phyloP scores from a whole-genome alignment of 768 basidiomycete species.

The Hemileccinum rubropunctum region DNA sequence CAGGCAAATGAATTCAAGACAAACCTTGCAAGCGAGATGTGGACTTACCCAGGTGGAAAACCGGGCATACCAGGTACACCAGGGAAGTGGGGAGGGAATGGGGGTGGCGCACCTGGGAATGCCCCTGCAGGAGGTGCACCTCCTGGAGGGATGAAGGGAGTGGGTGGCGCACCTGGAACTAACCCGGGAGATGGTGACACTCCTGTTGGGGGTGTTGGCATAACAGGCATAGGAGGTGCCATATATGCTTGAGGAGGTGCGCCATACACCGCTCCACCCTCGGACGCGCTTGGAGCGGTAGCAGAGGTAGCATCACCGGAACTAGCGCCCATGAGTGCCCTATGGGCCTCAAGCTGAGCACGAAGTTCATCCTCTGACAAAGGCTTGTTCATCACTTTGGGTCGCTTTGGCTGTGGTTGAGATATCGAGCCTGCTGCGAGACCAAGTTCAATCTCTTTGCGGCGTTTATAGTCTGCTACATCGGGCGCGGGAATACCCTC shows the following conservation, averaged over 20 bases:
- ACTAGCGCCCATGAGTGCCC: conserved; percentile 79
- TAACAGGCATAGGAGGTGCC: conserved; percentile 36
- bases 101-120: conserved; percentile 37
- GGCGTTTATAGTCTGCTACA: conserved; percentile 92
- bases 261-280: conserved; percentile 59
- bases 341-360: conserved; percentile 85
- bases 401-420: conserved; percentile 76
- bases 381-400: conserved; percentile 73
- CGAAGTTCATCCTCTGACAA: conserved; percentile 82
- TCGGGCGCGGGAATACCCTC: conserved; percentile 95
- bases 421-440: conserved; percentile 78
- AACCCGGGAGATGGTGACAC: conserved; percentile 39
- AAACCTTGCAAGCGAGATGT: conserved; percentile 10
- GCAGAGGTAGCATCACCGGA: conserved; percentile 33
- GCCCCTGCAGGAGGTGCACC: conserved; percentile 36
- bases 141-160: conserved; percentile 38
- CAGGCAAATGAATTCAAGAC: conserved; percentile 12
- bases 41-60: conserved; percentile 56
- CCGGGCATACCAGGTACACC: conserved; percentile 46
- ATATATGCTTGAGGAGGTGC: conserved; percentile 74
- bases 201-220: conserved; percentile 25
- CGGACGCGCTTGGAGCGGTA: conserved; percentile 37
- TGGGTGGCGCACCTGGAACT: conserved; percentile 44
- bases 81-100: conserved; percentile 40
- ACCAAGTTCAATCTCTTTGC: conserved; percentile 93